Evolutionary conservation across 495 filamentous ascomycete genomes (phyloP).

Genomic region (Penicillium egyptiacum): DNA sequence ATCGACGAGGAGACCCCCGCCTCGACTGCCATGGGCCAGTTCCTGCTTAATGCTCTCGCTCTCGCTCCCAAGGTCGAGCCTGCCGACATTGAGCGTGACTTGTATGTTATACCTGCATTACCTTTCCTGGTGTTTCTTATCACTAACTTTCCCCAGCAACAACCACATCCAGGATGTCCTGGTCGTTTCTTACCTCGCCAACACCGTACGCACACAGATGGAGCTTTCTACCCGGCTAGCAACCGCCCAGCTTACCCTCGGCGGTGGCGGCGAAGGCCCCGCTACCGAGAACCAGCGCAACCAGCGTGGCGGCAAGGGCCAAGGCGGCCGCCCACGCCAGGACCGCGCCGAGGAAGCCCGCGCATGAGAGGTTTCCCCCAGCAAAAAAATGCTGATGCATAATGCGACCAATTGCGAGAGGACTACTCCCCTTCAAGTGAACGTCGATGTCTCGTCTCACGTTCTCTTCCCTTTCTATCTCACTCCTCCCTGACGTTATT

Average conservation of each 20-base stretch:
- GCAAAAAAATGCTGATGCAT: slow-evolving; percentile 27
- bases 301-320: slow-evolving; percentile 51
- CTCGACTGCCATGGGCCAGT: slow-evolving; percentile 87
- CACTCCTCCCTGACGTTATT: slow-evolving; percentile 25
- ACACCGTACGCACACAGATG: slow-evolving; percentile 98
- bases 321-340: slow-evolving; percentile 47
- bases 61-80: slow-evolving; percentile 91
- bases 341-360: slow-evolving; percentile 45
- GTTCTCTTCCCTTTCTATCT: slow-evolving; percentile 14
- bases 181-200: slow-evolving; percentile 93
- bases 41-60: slow-evolving; percentile 85
- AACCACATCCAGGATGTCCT: slow-evolving; percentile 99
- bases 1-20: slow-evolving; percentile 67
- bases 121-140: slow-evolving; percentile 37
- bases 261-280: slow-evolving; percentile 50
- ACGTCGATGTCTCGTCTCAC: slow-evolving; percentile 25
- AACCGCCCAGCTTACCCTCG: slow-evolving; percentile 73
- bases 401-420: slow-evolving; percentile 26
- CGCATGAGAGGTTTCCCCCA: slow-evolving; percentile 32
- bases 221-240: slow-evolving; percentile 93
- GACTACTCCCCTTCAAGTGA: slow-evolving; percentile 11
- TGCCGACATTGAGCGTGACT: slow-evolving; percentile 88
- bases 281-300: slow-evolving; percentile 38
- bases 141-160: slow-evolving; percentile 59
- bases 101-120: slow-evolving; percentile 51